Conservation (phyloP, 169 alveolate species). For the Hepatocystis sp. region DNA sequence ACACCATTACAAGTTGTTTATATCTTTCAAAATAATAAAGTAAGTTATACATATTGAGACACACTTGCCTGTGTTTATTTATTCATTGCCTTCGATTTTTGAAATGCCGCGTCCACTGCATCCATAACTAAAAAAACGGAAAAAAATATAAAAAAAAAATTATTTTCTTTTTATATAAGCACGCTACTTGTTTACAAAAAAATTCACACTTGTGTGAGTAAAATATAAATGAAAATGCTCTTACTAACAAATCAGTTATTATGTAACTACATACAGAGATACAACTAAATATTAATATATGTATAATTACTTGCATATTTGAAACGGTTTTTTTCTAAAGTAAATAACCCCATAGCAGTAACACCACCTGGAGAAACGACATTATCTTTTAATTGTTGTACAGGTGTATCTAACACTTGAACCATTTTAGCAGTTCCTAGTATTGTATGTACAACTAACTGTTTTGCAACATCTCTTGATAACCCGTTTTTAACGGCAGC, state of each 20-base stretch:
- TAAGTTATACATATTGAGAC: too few relatives aligned
- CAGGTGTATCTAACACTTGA: slow-evolving; percentile 37
- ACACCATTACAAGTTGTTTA: too few relatives aligned
- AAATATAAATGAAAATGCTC: too few relatives aligned
- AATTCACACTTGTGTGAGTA: too few relatives aligned
- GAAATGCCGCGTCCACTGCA: slow-evolving; percentile 67
- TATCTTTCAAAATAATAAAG: too few relatives aligned
- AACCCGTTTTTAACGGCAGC: slow-evolving; percentile 82
- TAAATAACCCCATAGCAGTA: slow-evolving; percentile 78
- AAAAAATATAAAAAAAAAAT: not conserved
- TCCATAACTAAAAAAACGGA: slow-evolving; percentile 41
- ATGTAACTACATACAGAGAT: too few relatives aligned
- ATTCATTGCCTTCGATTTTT: slow-evolving; percentile 62
- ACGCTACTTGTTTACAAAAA: too few relatives aligned
- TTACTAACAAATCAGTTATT: too few relatives aligned
- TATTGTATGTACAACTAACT: slow-evolving; percentile 76
- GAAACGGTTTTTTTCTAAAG: slow-evolving; percentile 78
- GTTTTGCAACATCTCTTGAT: slow-evolving; percentile 70
- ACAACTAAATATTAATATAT: too few relatives aligned
- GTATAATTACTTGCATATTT: slow-evolving; percentile 74
- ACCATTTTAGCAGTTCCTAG: slow-evolving; percentile 74
- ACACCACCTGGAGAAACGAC: slow-evolving; percentile 85
- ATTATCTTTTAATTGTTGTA: slow-evolving; percentile 79
- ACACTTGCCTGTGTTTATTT: too few relatives aligned
- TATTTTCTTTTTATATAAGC: not conserved